Evolutionary conservation across 208 protist species (phyloP).

Genomic region (Wallacemonas collosoma): DNA sequence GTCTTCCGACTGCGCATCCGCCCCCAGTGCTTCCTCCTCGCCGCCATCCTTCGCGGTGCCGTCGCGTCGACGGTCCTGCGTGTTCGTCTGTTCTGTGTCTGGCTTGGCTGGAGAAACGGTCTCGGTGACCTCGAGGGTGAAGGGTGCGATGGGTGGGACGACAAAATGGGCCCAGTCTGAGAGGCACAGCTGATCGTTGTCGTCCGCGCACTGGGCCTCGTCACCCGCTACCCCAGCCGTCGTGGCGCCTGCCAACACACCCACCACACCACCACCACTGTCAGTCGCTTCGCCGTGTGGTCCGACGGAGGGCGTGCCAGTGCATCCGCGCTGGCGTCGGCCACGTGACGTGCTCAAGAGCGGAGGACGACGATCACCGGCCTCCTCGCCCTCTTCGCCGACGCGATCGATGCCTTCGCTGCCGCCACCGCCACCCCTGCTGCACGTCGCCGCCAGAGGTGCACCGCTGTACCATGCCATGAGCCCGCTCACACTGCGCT

Average conservation of each 20-base stretch:
- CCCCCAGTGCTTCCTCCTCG: too few relatives aligned
- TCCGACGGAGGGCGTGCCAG: too few relatives aligned
- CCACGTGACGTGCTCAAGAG: too few relatives aligned
- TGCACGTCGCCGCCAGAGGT: not conserved
- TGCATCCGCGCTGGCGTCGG: too few relatives aligned
- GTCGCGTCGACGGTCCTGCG: too few relatives aligned
- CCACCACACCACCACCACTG: too few relatives aligned
- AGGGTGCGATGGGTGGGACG: constrained; percentile 2
- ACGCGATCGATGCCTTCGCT: not conserved
- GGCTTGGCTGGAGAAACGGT: not conserved
- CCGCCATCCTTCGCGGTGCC: too few relatives aligned
- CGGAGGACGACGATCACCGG: too few relatives aligned
- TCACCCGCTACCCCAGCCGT: not conserved
- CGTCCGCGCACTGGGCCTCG: not conserved
- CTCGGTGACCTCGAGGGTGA: constrained; percentile 1
- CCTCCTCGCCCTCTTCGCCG: not conserved
- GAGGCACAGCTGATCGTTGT: not conserved
- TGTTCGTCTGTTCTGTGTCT: too few relatives aligned
- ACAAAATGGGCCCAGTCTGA: not conserved
- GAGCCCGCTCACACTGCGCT: not conserved
- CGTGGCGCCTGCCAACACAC: not conserved
- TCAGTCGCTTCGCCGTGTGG: too few relatives aligned
- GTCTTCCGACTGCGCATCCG: not conserved
- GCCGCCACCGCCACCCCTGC: not conserved
- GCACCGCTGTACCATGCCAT: constrained; percentile 10